Base-by-base conservation (phyloP, 306 rosid species). In the Begonia peltatifolia region DNA sequence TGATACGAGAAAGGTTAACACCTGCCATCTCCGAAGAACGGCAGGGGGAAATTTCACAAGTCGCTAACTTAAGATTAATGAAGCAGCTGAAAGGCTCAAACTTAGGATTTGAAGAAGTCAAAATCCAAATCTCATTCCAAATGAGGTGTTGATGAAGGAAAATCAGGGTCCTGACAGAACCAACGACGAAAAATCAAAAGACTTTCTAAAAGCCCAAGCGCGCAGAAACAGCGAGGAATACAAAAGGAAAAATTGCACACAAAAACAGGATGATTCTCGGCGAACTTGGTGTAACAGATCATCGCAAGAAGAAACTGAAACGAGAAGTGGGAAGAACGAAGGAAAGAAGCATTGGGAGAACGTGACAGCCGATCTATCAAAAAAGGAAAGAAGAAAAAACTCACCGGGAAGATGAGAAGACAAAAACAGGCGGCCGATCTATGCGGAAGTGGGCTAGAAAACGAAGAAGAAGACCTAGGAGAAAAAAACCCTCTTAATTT, bases 401-500 rank as follows among this genome's bases (percentile, higher is more conserved):
- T 50, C 22, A 60, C 64, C 57, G 18, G 41, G 6, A 9, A 57
- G 30, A 51, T 42, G 56, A 46, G 18, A 58, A 25, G 47, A 10
- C 48, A 48, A 43, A 38, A 59, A 16, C 48, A 11, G 22, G 8
- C n/a, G 22, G 11, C 9, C 15, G 57, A 60, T 60, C 64, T 60
- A 51, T 10, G 18, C 4, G 42, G 41, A 60, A n/a, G 48, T 50
- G 50, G 38, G 56, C 18, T 9, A 41, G 49, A 59, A 14, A 57
- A 51, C 46, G 47, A 47, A 50, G 41, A 61, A 53, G 20, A 9
- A 41, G 50, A 14, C 36, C 3, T 5, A 53, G 17, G 18, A 13
- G 50, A 16, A 61, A 74, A 16, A 61, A 74, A 63, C 60, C 65
- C 46, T 48, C 75, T 17, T 77, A 56, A n/a, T 41, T 51, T 50